These are phyloP conservation scores for Xylariaceae sp. DNA, from an alignment of 2,329 filamentous ascomycete genomes.

Conservation along the genomic window DNA sequence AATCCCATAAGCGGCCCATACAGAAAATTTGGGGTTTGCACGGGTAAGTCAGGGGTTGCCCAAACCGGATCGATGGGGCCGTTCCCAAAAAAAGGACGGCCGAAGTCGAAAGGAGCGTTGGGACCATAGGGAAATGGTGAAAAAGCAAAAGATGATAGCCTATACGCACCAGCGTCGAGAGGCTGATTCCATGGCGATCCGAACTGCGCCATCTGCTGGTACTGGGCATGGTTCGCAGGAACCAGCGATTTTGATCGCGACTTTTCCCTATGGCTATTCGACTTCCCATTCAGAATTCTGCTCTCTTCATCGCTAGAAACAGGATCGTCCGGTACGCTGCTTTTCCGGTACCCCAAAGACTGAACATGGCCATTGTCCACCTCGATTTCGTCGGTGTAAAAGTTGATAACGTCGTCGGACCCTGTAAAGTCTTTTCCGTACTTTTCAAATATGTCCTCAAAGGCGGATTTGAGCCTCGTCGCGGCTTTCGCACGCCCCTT, in stretches of 20 bases:
- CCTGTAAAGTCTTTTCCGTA: constrained; percentile 79
- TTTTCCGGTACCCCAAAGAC: constrained; percentile 41
- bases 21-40: constrained; percentile 14
- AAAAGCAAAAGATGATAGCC: constrained; percentile 23
- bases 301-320: constrained; percentile 34
- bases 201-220: constrained; percentile 7
- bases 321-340: constrained; percentile 33
- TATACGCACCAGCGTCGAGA: constrained; percentile 11
- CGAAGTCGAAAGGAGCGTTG: constrained; percentile 23
- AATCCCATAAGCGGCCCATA: constrained; percentile 11
- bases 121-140: constrained; percentile 20
- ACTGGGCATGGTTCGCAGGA: constrained; percentile 5
- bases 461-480: constrained; percentile 70
- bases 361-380: constrained; percentile 84
- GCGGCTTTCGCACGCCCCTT: constrained; percentile 63
- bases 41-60: constrained; percentile 33
- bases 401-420: constrained; percentile 84
- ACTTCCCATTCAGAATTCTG: constrained; percentile 34
- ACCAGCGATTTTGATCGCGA: constrained; percentile 18
- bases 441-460: constrained; percentile 85
- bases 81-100: constrained; percentile 16
- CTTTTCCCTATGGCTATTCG: constrained; percentile 22
- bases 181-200: constrained; percentile 8
- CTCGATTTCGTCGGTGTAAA: constrained; percentile 75
- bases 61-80: constrained; percentile 36